Conservation (phyloP, 495 filamentous ascomycete genomes). For the Talaromyces thailandensis region DNA sequence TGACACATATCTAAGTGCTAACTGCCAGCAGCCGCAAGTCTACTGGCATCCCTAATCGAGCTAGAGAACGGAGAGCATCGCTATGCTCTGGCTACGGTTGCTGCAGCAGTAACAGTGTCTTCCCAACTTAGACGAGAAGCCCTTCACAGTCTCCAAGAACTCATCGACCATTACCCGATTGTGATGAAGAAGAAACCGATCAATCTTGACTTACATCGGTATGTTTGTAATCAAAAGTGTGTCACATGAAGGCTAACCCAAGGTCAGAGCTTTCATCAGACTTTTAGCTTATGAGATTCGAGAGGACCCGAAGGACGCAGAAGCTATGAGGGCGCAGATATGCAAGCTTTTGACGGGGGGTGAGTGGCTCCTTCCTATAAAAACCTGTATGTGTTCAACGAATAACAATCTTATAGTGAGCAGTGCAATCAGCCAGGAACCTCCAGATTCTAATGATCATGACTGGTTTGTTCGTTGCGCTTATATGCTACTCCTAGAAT, state of each 20-base stretch:
- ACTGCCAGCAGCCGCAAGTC: background rate
- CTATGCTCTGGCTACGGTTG: constrained; percentile 1
- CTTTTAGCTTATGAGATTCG: background rate
- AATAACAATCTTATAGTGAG: constrained; percentile 21
- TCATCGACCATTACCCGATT: background rate
- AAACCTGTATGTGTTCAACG: constrained; percentile 10
- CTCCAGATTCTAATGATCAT: constrained; percentile 53
- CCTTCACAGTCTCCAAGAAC: background rate
- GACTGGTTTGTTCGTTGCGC: constrained; percentile 75
- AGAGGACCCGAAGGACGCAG: constrained; percentile 47
- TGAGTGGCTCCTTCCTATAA: constrained; percentile 19
- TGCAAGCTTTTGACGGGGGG: constrained; percentile 57
- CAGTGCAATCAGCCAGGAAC: constrained; percentile 12
- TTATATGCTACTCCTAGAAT: constrained; percentile 64
- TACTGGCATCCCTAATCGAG: background rate
- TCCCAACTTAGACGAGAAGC: constrained; percentile 12
- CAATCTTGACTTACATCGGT: constrained; percentile 4
- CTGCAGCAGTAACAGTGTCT: background rate
- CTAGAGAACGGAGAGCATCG: background rate
- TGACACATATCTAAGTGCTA: background rate
- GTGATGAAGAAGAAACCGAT: background rate
- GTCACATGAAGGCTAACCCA: background rate
- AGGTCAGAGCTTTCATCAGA: background rate
- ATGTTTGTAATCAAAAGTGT: background rate
- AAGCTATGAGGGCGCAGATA: constrained; percentile 54